These are phyloP conservation scores for Coprinopsis strossmayeri DNA, from an alignment of 768 basidiomycete species.

Conservation along the genomic window DNA sequence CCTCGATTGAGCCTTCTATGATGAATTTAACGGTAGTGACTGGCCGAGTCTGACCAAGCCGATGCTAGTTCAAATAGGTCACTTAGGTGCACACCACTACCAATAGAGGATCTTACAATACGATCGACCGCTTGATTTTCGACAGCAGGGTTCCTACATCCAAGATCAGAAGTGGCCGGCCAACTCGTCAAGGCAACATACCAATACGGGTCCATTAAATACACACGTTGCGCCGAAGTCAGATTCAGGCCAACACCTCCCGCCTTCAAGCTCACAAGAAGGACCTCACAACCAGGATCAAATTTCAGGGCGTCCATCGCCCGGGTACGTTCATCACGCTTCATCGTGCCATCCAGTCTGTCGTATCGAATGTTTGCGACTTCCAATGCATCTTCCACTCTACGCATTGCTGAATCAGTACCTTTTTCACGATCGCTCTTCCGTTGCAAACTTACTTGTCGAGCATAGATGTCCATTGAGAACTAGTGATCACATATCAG, in stretches of 20 bases:
- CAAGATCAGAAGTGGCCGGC: slow-evolving; percentile 3
- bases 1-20: slow-evolving; percentile 92
- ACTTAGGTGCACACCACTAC: too few species aligned
- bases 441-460: slow-evolving; percentile 55
- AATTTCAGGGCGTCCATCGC: slow-evolving; percentile 91
- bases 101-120: slow-evolving; percentile 81
- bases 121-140: slow-evolving; percentile 98
- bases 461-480: slow-evolving; percentile 93
- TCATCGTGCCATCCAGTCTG: slow-evolving; percentile 96
- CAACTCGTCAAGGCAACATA: slow-evolving; percentile 23
- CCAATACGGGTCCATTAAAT: slow-evolving; percentile 98
- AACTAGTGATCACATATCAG: slow-evolving; percentile 39
- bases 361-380: slow-evolving; percentile 80
- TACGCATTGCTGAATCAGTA: slow-evolving; percentile 23
- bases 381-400: slow-evolving; percentile 87
- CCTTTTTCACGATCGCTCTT: slow-evolving; percentile 4
- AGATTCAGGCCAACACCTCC: slow-evolving; percentile 97
- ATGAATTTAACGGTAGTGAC: slow-evolving; percentile 92
- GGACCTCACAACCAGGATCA: slow-evolving; percentile 87
- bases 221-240: slow-evolving; percentile 89
- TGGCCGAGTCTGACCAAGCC: slow-evolving; percentile 88
- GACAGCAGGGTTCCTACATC: slow-evolving; percentile 84
- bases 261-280: slow-evolving; percentile 93
- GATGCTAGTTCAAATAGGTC: too few species aligned
- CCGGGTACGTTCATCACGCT: slow-evolving; percentile 83